Evolutionary conservation across 108 stramenopile genomes (phyloP).

Genomic region (Bacterosira constricta): DNA sequence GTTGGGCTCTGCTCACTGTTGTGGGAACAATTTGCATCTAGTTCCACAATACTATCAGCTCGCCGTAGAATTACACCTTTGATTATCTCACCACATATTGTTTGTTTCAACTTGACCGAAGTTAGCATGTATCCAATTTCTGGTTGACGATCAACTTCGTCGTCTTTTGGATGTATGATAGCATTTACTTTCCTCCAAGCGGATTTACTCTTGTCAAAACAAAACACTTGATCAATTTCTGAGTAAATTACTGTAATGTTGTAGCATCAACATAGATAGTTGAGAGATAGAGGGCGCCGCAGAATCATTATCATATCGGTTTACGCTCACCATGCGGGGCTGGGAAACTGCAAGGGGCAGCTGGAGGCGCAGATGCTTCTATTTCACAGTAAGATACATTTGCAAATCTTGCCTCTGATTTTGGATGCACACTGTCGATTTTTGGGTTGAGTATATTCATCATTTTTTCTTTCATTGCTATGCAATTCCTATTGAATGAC

Average conservation of each 20-base stretch:
- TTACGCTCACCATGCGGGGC: constrained; percentile 52
- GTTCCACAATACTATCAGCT: neutral
- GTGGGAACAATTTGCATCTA: neutral
- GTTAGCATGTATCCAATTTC: constrained; percentile 26
- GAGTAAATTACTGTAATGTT: constrained; percentile 70
- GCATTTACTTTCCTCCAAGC: constrained; percentile 16
- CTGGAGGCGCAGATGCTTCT: constrained; percentile 52
- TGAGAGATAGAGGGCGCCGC: too few species aligned
- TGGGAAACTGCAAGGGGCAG: constrained; percentile 77
- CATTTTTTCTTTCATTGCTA: too few species aligned
- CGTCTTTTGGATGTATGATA: neutral
- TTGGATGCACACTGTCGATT: too few species aligned
- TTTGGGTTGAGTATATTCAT: too few species aligned
- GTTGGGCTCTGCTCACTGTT: neutral
- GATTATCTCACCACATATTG: constrained; percentile 33
- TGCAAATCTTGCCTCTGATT: constrained; percentile 32
- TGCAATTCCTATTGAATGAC: too few species aligned
- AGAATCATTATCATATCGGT: constrained; percentile 14
- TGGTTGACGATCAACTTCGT: neutral
- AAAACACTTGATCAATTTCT: constrained; percentile 50
- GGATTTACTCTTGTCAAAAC: constrained; percentile 37
- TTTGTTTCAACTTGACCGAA: constrained; percentile 21
- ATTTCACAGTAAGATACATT: constrained; percentile 57
- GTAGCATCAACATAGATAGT: too few species aligned
- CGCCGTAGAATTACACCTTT: constrained; percentile 15